Conservation (phyloP, 2,329 filamentous ascomycete genomes). For the Ascochyta viciae-villosae region DNA sequence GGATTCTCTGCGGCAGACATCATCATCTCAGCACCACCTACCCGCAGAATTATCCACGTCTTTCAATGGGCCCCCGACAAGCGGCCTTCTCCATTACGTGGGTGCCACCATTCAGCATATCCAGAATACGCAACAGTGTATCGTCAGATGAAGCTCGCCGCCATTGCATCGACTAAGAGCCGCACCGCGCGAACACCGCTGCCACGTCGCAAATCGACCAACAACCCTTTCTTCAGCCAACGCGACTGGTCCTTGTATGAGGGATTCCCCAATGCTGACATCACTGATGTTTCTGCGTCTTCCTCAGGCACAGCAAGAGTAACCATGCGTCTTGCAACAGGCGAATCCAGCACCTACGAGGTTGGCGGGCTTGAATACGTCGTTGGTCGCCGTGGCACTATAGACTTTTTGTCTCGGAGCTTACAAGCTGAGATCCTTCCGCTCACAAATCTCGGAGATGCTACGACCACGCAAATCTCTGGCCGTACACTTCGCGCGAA, state of each 20-base stretch:
- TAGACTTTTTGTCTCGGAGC: constrained; percentile 58
- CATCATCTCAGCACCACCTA: constrained; percentile 61
- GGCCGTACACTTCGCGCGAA: constrained; percentile 62
- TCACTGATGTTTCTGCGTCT: constrained; percentile 49
- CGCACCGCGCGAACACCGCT: constrained; percentile 31
- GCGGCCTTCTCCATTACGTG: constrained; percentile 63
- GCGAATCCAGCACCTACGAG: constrained; percentile 52
- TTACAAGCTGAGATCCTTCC: constrained; percentile 58
- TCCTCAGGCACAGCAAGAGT: constrained; percentile 39
- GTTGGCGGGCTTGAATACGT: constrained; percentile 62
- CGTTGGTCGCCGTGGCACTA: constrained; percentile 62
- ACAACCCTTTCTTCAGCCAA: constrained; percentile 54
- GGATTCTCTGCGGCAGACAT: constrained; percentile 69
- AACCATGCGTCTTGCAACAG: constrained; percentile 54
- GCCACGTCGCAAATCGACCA: constrained; percentile 43
- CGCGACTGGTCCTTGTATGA: constrained; percentile 63
- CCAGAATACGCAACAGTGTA: constrained; percentile 69
- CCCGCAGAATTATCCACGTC: constrained; percentile 64
- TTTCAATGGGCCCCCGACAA: constrained; percentile 66
- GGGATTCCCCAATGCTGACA: constrained; percentile 61
- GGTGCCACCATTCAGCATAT: constrained; percentile 67
- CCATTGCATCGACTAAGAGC: constrained; percentile 31
- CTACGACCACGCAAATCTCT: constrained; percentile 51
- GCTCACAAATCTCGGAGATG: constrained; percentile 6
- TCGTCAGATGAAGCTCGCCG: constrained; percentile 64